These are phyloP conservation scores for Botryotinia convoluta DNA, from an alignment of 2,329 filamentous ascomycete species.

Conservation along the genomic window DNA sequence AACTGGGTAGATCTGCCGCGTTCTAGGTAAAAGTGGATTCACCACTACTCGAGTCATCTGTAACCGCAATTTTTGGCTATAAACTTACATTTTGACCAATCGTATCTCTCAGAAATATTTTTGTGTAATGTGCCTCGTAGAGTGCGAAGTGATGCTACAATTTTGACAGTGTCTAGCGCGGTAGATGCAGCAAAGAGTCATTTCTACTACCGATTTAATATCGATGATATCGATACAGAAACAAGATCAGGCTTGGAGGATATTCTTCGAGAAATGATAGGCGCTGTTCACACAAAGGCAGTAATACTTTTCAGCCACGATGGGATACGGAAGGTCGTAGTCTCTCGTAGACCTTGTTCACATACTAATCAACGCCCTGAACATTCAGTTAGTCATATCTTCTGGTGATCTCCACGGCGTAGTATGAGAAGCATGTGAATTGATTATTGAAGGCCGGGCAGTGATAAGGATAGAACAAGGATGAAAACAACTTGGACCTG, in stretches of 20 bases:
- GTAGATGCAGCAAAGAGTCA: conserved; percentile 13
- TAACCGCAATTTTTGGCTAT: conserved; percentile 3
- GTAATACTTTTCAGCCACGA: not conserved
- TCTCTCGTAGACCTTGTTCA: not conserved
- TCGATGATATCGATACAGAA: conserved; percentile 1
- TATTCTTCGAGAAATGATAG: conserved; percentile 8
- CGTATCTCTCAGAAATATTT: not conserved
- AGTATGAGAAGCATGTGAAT: conserved; percentile 1
- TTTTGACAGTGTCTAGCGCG: conserved; percentile 7
- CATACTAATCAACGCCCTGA: not conserved
- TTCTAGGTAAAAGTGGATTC: conserved; percentile 14
- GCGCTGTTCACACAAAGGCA: not conserved
- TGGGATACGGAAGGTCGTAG: not conserved
- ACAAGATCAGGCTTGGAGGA: not conserved
- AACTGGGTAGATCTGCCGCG: conserved; percentile 19
- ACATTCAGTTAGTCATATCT: conserved; percentile 1
- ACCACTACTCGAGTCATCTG: conserved; percentile 4
- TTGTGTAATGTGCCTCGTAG: not conserved
- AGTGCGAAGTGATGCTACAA: conserved; percentile 1
- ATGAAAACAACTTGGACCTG: not conserved
- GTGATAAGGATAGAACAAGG: not conserved
- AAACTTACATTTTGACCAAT: not conserved
- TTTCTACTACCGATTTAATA: conserved; percentile 16
- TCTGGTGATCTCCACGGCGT: conserved; percentile 9
- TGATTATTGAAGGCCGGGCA: not conserved